Conservation (phyloP, 2,329 filamentous ascomycete genomes). For the Colletotrichum truncatum region DNA sequence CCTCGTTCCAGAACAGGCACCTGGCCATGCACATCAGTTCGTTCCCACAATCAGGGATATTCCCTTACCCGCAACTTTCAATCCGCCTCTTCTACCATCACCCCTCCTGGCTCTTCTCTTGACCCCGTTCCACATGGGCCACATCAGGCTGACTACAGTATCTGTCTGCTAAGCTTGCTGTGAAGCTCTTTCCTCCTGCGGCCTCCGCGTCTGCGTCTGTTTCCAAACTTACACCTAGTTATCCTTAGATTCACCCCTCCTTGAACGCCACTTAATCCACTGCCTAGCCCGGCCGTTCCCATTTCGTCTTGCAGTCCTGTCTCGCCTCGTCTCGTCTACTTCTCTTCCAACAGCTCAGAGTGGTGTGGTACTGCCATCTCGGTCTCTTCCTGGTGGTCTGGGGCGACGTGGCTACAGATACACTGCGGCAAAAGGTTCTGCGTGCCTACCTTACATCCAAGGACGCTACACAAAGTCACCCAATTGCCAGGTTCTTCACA, state of each 20-base stretch:
- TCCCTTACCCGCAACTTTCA: conserved; percentile 25
- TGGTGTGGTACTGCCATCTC: conserved; percentile 3
- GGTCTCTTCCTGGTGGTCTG: background rate
- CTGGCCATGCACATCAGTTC: conserved; percentile 27
- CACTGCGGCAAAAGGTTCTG: background rate
- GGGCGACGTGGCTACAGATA: conserved; percentile 1
- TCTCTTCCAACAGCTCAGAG: conserved; percentile 15
- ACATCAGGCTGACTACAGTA: background rate
- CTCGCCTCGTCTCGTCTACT: conserved; percentile 1
- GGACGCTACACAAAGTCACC: background rate
- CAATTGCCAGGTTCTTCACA: background rate
- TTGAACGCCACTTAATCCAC: conserved; percentile 27
- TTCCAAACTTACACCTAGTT: conserved; percentile 9
- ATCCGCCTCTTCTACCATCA: conserved; percentile 21
- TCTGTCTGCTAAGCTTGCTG: background rate
- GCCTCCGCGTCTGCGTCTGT: background rate
- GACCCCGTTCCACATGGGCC: conserved; percentile 11
- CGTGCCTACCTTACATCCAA: background rate
- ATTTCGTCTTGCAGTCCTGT: conserved; percentile 8
- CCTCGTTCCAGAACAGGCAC: conserved; percentile 27
- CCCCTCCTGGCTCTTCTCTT: background rate
- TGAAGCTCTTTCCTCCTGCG: background rate
- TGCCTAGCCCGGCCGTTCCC: conserved; percentile 8
- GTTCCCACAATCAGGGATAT: conserved; percentile 19
- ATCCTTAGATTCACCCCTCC: conserved; percentile 12